A percentile compares a stretch with the other conserved stretches of the same genome.
These are phyloP conservation scores for Umbelopsis sp. DNA, from an alignment of 192 early-diverging fungal species.

Conservation along the genomic window DNA sequence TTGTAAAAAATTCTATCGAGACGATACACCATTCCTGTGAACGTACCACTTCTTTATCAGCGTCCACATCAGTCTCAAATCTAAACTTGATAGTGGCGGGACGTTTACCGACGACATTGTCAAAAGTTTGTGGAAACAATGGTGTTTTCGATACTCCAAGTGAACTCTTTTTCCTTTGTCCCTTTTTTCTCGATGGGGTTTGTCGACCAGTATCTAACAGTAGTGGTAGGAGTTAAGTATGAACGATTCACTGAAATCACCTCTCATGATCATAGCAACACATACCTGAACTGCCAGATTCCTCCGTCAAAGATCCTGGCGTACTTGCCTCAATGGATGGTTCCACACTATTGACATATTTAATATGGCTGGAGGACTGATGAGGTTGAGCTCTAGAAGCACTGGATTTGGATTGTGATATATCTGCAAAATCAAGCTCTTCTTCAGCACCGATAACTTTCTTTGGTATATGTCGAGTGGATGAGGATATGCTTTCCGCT, in stretches of 20 bases:
- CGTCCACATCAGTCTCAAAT: constrained; percentile 9
- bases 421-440: constrained; percentile 10
- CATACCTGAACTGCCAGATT: constrained; percentile 11
- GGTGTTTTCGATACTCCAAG: background rate
- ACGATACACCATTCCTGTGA: background rate
- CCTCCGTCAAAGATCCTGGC: background rate
- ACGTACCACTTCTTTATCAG: constrained; percentile 8
- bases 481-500: background rate
- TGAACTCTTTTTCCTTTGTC: background rate
- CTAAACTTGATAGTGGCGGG: background rate
- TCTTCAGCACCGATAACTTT: background rate
- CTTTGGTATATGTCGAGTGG: constrained; percentile 2
- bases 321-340: background rate
- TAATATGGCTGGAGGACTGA: background rate
- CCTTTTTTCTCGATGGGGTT: background rate
- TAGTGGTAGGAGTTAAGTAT: too few relatives aligned
- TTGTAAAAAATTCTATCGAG: background rate
- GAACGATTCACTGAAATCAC: too few relatives aligned
- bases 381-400: background rate
- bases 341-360: background rate
- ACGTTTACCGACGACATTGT: constrained; percentile 1
- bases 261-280: too few relatives aligned
- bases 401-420: background rate
- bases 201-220: background rate
- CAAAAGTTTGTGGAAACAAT: constrained; percentile 8